Evolutionary conservation across 768 basidiomycete genomes (phyloP).

Genomic region (Hericium rajendrae): DNA sequence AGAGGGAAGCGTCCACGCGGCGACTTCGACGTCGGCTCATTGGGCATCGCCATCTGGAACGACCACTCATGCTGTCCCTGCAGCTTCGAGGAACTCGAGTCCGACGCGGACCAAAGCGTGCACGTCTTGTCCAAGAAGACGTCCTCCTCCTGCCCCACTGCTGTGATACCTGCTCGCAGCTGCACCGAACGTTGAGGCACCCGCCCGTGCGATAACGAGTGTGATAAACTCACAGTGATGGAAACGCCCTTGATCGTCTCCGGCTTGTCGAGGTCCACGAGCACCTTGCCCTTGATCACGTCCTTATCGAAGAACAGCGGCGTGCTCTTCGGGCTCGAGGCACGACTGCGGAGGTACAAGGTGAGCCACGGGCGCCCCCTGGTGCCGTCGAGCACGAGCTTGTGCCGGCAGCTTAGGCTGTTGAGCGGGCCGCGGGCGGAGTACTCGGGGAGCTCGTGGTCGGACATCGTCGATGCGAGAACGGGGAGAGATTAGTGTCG

Average conservation of each 20-base stretch:
- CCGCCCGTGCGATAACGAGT: not conserved
- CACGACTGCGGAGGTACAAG: slow-evolving; percentile 7
- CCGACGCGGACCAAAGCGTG: not conserved
- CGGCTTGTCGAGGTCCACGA: slow-evolving; percentile 3
- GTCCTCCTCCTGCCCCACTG: slow-evolving; percentile 7
- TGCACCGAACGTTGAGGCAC: not conserved
- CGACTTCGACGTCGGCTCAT: not conserved
- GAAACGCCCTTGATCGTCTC: slow-evolving; percentile 9
- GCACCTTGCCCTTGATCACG: slow-evolving; percentile 5
- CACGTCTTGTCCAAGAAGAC: slow-evolving; percentile 3
- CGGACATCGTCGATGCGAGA: not conserved
- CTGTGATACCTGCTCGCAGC: slow-evolving; percentile 6
- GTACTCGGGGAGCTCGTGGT: slow-evolving; percentile 2
- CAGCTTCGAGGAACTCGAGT: not conserved
- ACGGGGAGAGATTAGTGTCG: too few relatives aligned
- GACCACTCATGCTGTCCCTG: not conserved
- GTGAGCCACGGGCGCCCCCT: slow-evolving; percentile 4
- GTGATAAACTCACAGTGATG: not conserved
- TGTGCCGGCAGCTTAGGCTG: not conserved
- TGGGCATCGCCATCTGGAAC: slow-evolving; percentile 7
- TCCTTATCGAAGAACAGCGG: slow-evolving; percentile 8
- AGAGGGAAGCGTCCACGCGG: not conserved
- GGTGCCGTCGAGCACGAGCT: not conserved
- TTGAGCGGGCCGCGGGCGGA: not conserved
- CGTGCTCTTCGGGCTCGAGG: slow-evolving; percentile 1